These are phyloP conservation scores for Clarireedia homoeocarpa DNA, from an alignment of 2,329 filamentous ascomycete species.

Conservation along the genomic window DNA sequence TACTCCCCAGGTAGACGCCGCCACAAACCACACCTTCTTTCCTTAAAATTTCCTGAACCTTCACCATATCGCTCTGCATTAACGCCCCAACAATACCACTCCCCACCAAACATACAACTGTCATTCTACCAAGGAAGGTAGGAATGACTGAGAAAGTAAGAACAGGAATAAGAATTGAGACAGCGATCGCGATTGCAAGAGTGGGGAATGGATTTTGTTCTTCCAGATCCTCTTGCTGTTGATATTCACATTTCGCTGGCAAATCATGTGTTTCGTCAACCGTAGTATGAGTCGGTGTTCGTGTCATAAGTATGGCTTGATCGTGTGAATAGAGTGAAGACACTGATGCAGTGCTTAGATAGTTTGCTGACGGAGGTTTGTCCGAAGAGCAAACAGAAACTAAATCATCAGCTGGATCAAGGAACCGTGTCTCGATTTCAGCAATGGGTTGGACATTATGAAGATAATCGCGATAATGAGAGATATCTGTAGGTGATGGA, in stretches of 20 bases:
- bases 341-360: constrained; percentile 8
- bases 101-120: constrained; percentile 46
- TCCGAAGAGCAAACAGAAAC: constrained; percentile 20
- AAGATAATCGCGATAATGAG: constrained; percentile 48
- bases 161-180: constrained; percentile 49
- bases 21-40: constrained; percentile 21
- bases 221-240: constrained; percentile 27
- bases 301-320: too few relatives aligned
- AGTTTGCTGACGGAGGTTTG: not conserved
- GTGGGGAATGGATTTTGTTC: constrained; percentile 17
- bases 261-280: not conserved
- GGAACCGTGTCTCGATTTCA: constrained; percentile 40
- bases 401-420: constrained; percentile 27
- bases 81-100: constrained; percentile 32
- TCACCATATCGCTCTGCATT: constrained; percentile 17
- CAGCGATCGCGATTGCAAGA: constrained; percentile 39
- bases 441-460: constrained; percentile 46
- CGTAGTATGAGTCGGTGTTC: not conserved
- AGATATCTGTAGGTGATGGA: constrained; percentile 44
- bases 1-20: constrained; percentile 23
- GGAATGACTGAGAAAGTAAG: constrained; percentile 51
- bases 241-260: constrained; percentile 10
- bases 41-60: not conserved
- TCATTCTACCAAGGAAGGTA: constrained; percentile 48
- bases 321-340: not conserved